Base-by-base conservation (phyloP, 257 asterid species). In the Nicotiana undulata region DNA sequence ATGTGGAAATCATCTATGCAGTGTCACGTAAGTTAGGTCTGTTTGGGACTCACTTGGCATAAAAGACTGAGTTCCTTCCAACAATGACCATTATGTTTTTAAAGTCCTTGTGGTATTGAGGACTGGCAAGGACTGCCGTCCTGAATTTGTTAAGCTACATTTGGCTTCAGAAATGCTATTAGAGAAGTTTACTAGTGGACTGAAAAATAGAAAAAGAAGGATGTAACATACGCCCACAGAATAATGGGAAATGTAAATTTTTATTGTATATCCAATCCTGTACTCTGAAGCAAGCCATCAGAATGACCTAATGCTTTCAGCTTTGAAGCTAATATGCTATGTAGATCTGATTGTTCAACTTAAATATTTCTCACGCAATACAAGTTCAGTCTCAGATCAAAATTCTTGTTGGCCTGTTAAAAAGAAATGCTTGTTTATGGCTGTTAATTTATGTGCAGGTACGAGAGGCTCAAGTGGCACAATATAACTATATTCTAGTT, bases 381-480 rank as follows among this genome's bases (percentile, higher is more conserved):
- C 61, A 6, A 40, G 6, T 24, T 74, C 34, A 59, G 40, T 82
- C 22, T 60, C 64, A 22, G 34, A 77, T 66, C 24, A 49, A 11
- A 44, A 3, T 3, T 53, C 79, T 20, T 34, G 46, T 74, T 51
- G 49, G 63, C 28, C 49, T 51, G 51, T 24, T 84, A 29, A 58
- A 55, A 60, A n/a, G 81, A 72, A 70, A 46, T 80, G n/a, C 64
- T 56, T 60, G 44, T 58, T 49, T 13, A 51, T 17, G 60, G 32
- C 58, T 72, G 37, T 26, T 44, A 49, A 46, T 49, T 24, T 49
- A 49, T 49, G 26, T 89, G 75, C 84, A 96, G 99, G 96, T 96
- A 72, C 87, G 98, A 78, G 99, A 96, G 90, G 99, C 98, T 86
- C 98, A 96, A 81, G 4, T 92, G 88, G 97, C 97, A 0, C 97